Evolutionary conservation across 2,329 filamentous ascomycete species (phyloP).

Genomic region (Cryoendolithus antarcticus): DNA sequence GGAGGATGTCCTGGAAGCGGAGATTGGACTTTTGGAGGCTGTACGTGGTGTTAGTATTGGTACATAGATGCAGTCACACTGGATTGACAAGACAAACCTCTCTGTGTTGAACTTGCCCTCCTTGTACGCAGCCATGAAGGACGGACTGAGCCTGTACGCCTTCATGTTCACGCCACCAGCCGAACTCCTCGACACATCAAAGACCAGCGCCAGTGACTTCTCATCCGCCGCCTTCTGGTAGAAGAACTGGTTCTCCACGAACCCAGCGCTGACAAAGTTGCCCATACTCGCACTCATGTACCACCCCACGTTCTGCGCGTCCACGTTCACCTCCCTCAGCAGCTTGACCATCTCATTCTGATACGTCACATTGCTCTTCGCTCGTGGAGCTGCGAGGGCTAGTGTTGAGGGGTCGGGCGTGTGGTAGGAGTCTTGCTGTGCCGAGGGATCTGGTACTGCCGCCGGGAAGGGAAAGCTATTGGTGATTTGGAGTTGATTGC

Average conservation of each 20-base stretch:
- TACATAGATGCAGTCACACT: neutral
- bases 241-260: constrained; percentile 95
- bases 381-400: constrained; percentile 77
- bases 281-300: constrained; percentile 98
- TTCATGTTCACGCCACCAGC: constrained; percentile 82
- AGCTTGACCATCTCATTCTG: constrained; percentile 96
- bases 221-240: constrained; percentile 91
- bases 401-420: constrained; percentile 58
- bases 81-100: constrained; percentile 46
- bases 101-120: constrained; percentile 97
- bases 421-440: constrained; percentile 57
- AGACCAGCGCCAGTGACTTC: constrained; percentile 66
- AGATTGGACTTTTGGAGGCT: constrained; percentile 92
- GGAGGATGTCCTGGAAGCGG: constrained; percentile 83
- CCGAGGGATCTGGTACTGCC: constrained; percentile 49
- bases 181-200: constrained; percentile 89
- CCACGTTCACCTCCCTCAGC: constrained; percentile 92
- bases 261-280: constrained; percentile 89
- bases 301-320: constrained; percentile 96
- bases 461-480: constrained; percentile 92
- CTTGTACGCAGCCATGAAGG: constrained; percentile 85
- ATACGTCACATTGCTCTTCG: constrained; percentile 79
- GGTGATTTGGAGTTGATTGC: constrained; percentile 73
- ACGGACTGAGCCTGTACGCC: constrained; percentile 77
- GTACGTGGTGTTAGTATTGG: constrained; percentile 14